Evolutionary conservation across 2,329 filamentous ascomycete species (phyloP).

Genomic region (Ophiocordyceps camponoti-rufipedis): DNA sequence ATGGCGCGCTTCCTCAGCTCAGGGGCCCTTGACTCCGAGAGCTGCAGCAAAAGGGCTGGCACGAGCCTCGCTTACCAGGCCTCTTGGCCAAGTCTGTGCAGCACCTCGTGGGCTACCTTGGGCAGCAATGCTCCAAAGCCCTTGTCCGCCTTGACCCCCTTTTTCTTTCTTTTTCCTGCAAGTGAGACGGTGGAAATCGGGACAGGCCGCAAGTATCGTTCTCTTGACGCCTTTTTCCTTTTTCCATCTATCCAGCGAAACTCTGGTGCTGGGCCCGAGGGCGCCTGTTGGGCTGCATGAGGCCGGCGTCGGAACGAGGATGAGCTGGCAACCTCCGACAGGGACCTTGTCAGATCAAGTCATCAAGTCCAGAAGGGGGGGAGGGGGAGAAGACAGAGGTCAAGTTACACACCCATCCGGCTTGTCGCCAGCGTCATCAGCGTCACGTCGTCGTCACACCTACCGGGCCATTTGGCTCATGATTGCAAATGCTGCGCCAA

Average conservation of each 20-base stretch:
- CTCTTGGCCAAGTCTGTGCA: background rate
- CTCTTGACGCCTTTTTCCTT: background rate
- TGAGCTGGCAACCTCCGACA: background rate
- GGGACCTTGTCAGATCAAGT: background rate
- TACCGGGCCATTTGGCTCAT: background rate
- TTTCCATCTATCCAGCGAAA: background rate
- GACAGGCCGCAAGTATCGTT: background rate
- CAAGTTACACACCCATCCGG: background rate
- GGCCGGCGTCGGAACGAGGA: background rate
- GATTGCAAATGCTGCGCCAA: background rate
- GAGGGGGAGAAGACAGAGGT: background rate
- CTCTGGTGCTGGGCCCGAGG: background rate
- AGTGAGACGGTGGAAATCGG: background rate
- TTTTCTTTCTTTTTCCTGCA: too few species aligned
- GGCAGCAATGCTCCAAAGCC: conserved; percentile 2
- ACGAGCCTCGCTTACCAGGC: background rate
- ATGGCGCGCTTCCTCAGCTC: background rate
- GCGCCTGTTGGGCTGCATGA: background rate
- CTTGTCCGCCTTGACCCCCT: background rate
- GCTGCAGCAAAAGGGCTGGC: background rate
- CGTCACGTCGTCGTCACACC: background rate
- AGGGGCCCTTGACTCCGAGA: background rate
- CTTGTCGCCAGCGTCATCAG: background rate
- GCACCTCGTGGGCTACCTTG: conserved; percentile 1
- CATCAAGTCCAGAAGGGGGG: background rate